Conservation (phyloP, 352 stramenopile genomes). For the Globisporangium heterothallicum region DNA sequence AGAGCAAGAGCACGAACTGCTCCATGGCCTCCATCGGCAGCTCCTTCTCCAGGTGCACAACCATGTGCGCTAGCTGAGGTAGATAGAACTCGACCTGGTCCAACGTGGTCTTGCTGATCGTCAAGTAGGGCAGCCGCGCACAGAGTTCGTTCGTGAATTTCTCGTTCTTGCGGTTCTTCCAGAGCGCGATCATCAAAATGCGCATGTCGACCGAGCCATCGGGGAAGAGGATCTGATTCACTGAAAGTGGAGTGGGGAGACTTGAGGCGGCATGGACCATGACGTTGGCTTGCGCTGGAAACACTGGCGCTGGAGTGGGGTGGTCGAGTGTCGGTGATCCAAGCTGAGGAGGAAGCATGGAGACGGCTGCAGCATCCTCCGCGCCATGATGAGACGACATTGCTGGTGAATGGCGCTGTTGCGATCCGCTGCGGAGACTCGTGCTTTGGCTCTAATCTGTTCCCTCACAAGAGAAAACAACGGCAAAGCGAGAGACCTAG, state of each 20-base stretch:
- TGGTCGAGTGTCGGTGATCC: background rate
- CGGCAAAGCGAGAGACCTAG: background rate
- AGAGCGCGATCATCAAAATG: conserved; percentile 66
- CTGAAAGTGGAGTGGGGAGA: background rate
- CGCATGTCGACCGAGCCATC: conserved; percentile 65
- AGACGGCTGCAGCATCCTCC: background rate
- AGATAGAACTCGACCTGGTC: conserved; percentile 81
- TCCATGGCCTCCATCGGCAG: conserved; percentile 71
- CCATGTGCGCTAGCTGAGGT: conserved; percentile 79
- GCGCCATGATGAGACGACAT: no score
- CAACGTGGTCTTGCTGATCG: conserved; percentile 42
- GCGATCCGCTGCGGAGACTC: no score
- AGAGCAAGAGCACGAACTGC: conserved; percentile 73
- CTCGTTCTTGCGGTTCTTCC: conserved; percentile 58
- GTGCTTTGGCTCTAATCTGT: no score
- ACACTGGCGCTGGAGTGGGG: background rate
- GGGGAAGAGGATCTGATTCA: conserved; percentile 29
- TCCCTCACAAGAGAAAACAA: no score
- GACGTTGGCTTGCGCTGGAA: conserved; percentile 3
- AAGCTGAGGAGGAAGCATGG: background rate
- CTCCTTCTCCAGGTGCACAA: conserved; percentile 76
- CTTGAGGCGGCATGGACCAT: conserved; percentile 2
- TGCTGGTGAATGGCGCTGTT: no score
- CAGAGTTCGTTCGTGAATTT: conserved; percentile 62
- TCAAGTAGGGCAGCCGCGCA: conserved; percentile 43